Conservation (phyloP, 331 rosid species). For the Malus hybrid region DNA sequence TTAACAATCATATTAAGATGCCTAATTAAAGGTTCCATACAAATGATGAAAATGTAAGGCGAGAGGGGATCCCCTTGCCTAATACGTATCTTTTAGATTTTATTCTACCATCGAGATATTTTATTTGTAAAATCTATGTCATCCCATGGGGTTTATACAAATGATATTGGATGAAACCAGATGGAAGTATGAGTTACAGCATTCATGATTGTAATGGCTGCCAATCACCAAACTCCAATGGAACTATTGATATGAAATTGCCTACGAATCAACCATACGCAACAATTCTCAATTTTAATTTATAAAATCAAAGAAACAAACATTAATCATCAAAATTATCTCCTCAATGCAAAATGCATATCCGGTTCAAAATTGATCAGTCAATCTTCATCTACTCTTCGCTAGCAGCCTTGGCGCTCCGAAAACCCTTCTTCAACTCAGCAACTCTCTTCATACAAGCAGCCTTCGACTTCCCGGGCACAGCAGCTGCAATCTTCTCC, state of each 20-base stretch:
- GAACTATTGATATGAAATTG: neutral
- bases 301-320: neutral
- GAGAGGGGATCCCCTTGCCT: no score
- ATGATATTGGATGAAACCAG: neutral
- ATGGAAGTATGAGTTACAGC: neutral
- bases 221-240: neutral
- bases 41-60: no score
- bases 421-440: constrained; percentile 77
- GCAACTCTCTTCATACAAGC: constrained; percentile 75
- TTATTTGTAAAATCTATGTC: no score
- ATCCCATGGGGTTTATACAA: neutral
- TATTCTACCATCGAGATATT: no score
- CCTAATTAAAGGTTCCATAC: no score
- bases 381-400: constrained; percentile 20
- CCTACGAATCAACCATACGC: neutral
- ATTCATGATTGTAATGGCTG: no score
- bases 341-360: neutral
- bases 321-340: neutral
- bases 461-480: constrained; percentile 78
- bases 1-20: no score
- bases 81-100: no score
- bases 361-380: neutral
- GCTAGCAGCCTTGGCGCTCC: constrained; percentile 54
- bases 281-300: neutral
- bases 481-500: constrained; percentile 88